phyloP scores from a whole-genome alignment of 805 yeast species.

The Metschnikowia rubicola region DNA sequence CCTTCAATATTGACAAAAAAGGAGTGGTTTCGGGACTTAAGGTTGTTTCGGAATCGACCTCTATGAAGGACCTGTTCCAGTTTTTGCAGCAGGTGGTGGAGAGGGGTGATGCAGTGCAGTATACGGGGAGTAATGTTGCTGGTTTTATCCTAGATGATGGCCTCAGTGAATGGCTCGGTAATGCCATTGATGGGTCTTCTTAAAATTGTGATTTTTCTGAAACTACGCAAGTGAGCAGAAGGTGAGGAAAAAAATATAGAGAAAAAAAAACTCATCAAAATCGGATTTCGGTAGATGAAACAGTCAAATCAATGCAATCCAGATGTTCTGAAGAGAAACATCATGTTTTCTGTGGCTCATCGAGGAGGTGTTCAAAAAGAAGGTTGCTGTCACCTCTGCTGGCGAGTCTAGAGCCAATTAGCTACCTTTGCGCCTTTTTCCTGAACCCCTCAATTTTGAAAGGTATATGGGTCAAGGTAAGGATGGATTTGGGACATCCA shows the following conservation, averaged over 20 bases:
- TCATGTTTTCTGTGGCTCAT: too few relatives aligned
- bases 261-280: background rate
- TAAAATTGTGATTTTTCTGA: constrained; percentile 6
- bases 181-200: constrained; percentile 42
- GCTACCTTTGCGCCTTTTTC: too few relatives aligned
- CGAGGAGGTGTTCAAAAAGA: too few relatives aligned
- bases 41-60: background rate
- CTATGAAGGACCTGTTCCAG: constrained; percentile 25
- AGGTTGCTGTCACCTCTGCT: too few relatives aligned
- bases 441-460: too few relatives aligned
- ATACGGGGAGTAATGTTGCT: constrained; percentile 42
- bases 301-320: too few relatives aligned
- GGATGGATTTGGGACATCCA: too few relatives aligned
- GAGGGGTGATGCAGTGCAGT: constrained; percentile 26
- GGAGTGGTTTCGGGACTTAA: constrained; percentile 19
- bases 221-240: background rate
- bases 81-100: constrained; percentile 28
- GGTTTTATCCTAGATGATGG: constrained; percentile 44
- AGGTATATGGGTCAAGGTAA: too few relatives aligned
- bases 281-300: too few relatives aligned
- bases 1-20: constrained; percentile 46
- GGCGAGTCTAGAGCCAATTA: too few relatives aligned
- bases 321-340: too few relatives aligned
- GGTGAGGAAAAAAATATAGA: background rate
- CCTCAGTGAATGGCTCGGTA: constrained; percentile 45